Evolutionary conservation across 257 asterid species (phyloP), one percentile per base, ranked within the genome.

Genomic region (Striga asiatica): DNA sequence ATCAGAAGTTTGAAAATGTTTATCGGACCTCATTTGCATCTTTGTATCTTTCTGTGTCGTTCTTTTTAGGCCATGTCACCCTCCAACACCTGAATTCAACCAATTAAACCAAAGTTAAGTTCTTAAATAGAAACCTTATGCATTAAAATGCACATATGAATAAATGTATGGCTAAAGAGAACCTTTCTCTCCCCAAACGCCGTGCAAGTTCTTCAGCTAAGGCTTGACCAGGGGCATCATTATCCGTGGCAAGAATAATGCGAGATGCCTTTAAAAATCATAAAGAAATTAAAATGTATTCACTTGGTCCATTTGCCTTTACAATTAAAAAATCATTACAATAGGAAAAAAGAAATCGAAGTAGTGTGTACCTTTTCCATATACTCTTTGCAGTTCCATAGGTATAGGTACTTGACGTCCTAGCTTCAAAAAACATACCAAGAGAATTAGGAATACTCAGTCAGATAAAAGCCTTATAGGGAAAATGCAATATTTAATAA

Each of bases 121-220:
- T 21, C 32, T 47, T 43, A 49, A 19, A 16, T n/a, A 42, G 41
- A 51, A 13, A 52, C 50, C 39, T 37, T 60, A 17, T 31, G 23
- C 49, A 12, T 50, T 24, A 54, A 25, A 51, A 25, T 41, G 47
- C 6, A 71, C 42, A 24, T 19, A 20, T n/a, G 16, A 52, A 28
- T 49, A n/a, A n/a, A n/a, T 37, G 45, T 25, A 66, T 61, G 57
- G 56, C 1, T 13, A 46, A 72, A n/a, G n/a, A n/a, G n/a, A 18
- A 87, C 97, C 94, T 76, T 70, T 91, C 98, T 79, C 93, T 88
- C 70, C 98, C 98, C 67, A 91, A 68, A 70, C 97, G 94, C 28
- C 97, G 74, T n/a, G 97, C 95, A 72, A 87, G 95, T 78, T 87
- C 97, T 80, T 91, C 98, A 2, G 98, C 95, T 63, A 91, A 76